phyloP scores from a whole-genome alignment of 805 yeast species.

The Candida nanaspora region DNA sequence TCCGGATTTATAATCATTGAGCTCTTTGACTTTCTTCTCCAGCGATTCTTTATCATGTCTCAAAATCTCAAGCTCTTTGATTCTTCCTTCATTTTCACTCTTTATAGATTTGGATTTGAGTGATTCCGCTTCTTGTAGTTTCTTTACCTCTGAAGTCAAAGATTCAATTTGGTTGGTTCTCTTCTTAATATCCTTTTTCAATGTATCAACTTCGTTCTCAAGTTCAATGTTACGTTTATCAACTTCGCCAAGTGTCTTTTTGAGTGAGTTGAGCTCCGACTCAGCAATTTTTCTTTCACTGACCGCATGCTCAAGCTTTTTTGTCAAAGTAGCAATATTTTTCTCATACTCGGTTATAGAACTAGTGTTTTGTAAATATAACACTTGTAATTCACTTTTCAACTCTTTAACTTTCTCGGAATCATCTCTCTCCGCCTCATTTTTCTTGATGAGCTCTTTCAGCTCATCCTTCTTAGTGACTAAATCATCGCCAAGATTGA shows the following conservation, averaged over 20 bases:
- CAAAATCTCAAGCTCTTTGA: slow-evolving; percentile 21
- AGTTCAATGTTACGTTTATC: slow-evolving; percentile 3
- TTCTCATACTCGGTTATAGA: slow-evolving; percentile 29
- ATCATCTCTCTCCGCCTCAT: background rate
- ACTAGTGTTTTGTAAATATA: slow-evolving; percentile 30
- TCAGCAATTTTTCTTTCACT: slow-evolving; percentile 8
- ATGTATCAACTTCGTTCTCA: slow-evolving; percentile 2
- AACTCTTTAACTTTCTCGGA: slow-evolving; percentile 4
- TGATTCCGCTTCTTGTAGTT: slow-evolving; percentile 11
- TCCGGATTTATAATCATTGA: slow-evolving; percentile 29
- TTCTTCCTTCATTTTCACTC: slow-evolving; percentile 25
- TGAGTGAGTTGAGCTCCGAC: background rate
- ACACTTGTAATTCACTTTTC: slow-evolving; percentile 17
- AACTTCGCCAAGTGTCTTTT: background rate
- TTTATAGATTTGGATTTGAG: slow-evolving; percentile 16
- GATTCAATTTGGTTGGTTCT: slow-evolving; percentile 12
- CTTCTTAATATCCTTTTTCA: slow-evolving; percentile 11
- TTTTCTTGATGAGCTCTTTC: slow-evolving; percentile 28
- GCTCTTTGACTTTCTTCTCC: slow-evolving; percentile 25
- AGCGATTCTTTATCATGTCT: slow-evolving; percentile 29
- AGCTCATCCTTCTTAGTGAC: slow-evolving; percentile 60
- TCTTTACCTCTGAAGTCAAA: slow-evolving; percentile 10
- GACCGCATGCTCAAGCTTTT: slow-evolving; percentile 13
- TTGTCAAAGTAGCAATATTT: slow-evolving; percentile 17
- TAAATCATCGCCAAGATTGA: slow-evolving; percentile 70